Percentiles rank a stretch among this genome's conserved stretches.
Conservation (phyloP, 768 basidiomycete genomes). For the Suillus tomentosus region DNA sequence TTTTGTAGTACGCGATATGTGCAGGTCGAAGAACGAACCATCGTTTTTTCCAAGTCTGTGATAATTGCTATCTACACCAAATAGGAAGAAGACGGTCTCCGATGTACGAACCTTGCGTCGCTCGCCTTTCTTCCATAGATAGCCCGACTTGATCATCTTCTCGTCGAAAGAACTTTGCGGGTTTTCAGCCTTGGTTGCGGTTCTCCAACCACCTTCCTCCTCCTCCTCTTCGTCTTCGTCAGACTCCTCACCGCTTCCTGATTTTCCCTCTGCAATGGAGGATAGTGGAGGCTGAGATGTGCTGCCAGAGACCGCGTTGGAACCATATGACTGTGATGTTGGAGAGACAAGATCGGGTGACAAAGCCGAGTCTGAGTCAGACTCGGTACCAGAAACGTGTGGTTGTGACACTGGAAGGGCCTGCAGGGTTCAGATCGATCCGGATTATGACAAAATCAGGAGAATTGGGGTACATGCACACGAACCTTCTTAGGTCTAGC, state of each 20-base stretch:
- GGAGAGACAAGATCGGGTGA: conserved; percentile 53
- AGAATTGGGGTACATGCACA: conserved; percentile 3
- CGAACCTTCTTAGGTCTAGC: conserved; percentile 53
- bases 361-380: conserved; percentile 79
- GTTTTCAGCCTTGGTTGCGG: conserved; percentile 44
- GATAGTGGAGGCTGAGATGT: conserved; percentile 56
- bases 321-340: conserved; percentile 36
- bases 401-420: conserved; percentile 32
- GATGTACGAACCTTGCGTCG: conserved; percentile 77
- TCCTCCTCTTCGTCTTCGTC: conserved; percentile 75
- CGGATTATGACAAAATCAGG: conserved; percentile 12
- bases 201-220: conserved; percentile 67
- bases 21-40: conserved; percentile 96
- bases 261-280: conserved; percentile 76
- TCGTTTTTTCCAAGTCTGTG: conserved; percentile 97
- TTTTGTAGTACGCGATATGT: conserved; percentile 97
- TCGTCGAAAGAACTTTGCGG: conserved; percentile 59
- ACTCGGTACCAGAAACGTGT: conserved; percentile 73
- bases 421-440: conserved; percentile 23
- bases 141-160: conserved; percentile 85
- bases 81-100: conserved; percentile 12
- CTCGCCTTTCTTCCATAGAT: conserved; percentile 98
- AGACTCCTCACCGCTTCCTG: conserved; percentile 73
- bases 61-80: conserved; percentile 14
- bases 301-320: conserved; percentile 33